Evolutionary conservation across 75 land plant species (phyloP), one percentile per base, ranked within the genome.

Genomic region (Pseudotsuga menziesii): DNA sequence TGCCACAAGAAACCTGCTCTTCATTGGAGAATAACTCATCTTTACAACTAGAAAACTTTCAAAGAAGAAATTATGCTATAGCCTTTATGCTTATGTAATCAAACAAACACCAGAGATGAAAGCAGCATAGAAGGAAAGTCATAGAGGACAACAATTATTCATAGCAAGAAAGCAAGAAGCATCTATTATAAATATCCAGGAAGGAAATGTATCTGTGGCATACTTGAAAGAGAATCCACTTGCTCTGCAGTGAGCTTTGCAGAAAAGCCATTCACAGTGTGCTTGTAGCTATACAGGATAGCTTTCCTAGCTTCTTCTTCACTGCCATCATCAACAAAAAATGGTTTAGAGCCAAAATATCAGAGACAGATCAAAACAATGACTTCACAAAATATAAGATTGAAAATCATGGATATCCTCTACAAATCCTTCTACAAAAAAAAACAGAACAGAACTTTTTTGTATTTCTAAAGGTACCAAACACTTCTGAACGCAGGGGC

Each of bases 231-330:
- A 27, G 79, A 78, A 2, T 59, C 61, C 52, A 83, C 97, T 79
- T 94, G 97, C 23, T 86, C 82, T 1, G 92, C 86, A 0, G 97
- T 94, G 12, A 94, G 94, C 82, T 88, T 94, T 1, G 97, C 97
- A 5, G 97, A 91, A 81, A 94, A 94, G 4, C 97, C 97, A 73
- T 82, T 89, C 3, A 85, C 85, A 4, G 92, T 88, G 20, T 63
- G 81, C 85, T 83, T 89, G 86, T 94, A 94, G 76, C 79, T 79
- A 77, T 94, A 94, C 0, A 94, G 27, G 56, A 94, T 59, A n/a
- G 92, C 90, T 35, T 85, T 85, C 82, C 78, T 88, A 12, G 97
- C 97, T 41, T 87, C 90, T 44, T 84, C 94, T 70, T 86, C 90
- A 75, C 97, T 93, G 82, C 35, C 39, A 44, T 19, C 39, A 36